A percentile compares a stretch with the other conserved stretches of the same genome.
These are phyloP conservation scores for Pisolithus albus DNA, from an alignment of 768 basidiomycete genomes.

Conservation along the genomic window DNA sequence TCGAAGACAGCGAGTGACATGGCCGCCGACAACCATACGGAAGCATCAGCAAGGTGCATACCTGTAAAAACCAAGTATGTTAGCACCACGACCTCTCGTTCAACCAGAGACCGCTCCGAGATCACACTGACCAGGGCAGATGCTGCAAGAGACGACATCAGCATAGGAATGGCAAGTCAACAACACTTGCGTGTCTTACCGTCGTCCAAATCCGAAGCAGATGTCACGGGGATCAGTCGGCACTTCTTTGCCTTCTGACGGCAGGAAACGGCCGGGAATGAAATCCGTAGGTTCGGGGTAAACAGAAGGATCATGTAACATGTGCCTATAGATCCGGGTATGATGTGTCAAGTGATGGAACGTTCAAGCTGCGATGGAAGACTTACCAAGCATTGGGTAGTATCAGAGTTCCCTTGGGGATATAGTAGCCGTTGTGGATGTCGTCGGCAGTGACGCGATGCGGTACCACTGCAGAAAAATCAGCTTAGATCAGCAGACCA, in stretches of 20 bases:
- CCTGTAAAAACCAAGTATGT: constrained; percentile 27
- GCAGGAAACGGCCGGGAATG: constrained; percentile 55
- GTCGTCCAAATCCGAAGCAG: constrained; percentile 68
- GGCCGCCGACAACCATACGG: constrained; percentile 38
- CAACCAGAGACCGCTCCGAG: background rate
- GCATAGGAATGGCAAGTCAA: constrained; percentile 1
- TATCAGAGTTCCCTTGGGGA: constrained; percentile 40
- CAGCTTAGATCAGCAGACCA: constrained; percentile 32
- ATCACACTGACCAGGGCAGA: constrained; percentile 22
- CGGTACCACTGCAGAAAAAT: constrained; percentile 22
- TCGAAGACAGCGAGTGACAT: constrained; percentile 44
- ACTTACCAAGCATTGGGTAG: constrained; percentile 20
- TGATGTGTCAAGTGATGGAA: background rate
- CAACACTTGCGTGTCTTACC: constrained; percentile 27
- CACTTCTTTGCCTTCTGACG: constrained; percentile 26
- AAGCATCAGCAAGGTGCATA: constrained; percentile 45
- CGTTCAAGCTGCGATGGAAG: constrained; percentile 5
- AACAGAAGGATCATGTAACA: constrained; percentile 28
- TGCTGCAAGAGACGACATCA: constrained; percentile 6
- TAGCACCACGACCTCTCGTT: constrained; percentile 21
- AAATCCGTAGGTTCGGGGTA: constrained; percentile 52
- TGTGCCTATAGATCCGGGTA: constrained; percentile 15
- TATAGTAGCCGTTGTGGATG: constrained; percentile 53
- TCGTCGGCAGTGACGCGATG: constrained; percentile 57
- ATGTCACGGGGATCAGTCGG: constrained; percentile 53